These are phyloP conservation scores for Vanrija pseudolonga DNA, from an alignment of 1,284 basidiomycete genomes.

Conservation along the genomic window DNA sequence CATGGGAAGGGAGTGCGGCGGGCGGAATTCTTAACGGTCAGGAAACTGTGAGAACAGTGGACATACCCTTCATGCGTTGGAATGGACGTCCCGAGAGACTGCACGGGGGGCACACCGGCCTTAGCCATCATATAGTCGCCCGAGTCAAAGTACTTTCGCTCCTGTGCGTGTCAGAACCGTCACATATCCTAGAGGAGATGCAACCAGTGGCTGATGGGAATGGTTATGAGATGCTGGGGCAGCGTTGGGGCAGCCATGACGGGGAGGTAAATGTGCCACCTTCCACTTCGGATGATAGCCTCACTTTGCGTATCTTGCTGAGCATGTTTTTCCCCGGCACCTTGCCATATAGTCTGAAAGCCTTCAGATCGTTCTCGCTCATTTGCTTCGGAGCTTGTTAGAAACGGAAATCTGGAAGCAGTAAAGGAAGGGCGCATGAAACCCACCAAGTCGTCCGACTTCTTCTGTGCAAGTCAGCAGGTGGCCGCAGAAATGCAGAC, in stretches of 20 bases:
- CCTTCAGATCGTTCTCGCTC: constrained; percentile 84
- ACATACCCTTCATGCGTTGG: constrained; percentile 56
- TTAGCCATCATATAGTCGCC: constrained; percentile 94
- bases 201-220: too few species aligned
- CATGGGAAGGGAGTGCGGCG: too few species aligned
- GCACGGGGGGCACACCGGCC: constrained; percentile 79
- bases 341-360: constrained; percentile 90
- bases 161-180: constrained; percentile 54
- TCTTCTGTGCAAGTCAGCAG: neutral
- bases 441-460: neutral
- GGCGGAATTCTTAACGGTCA: too few species aligned
- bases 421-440: neutral
- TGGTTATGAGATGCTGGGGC: too few species aligned
- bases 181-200: too few species aligned
- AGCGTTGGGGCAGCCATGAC: too few species aligned
- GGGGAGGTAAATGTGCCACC: too few species aligned
- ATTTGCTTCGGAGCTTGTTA: constrained; percentile 59
- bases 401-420: too few species aligned
- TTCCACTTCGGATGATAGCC: constrained; percentile 73
- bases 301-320: constrained; percentile 58
- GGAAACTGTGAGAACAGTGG: neutral
- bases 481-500: neutral
- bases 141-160: constrained; percentile 96
- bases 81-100: constrained; percentile 83
- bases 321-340: constrained; percentile 85